Evolutionary conservation across 106 monocot genomes (phyloP), one percentile per base, ranked within the genome.

Genomic region (Xerophyta viscosa): DNA sequence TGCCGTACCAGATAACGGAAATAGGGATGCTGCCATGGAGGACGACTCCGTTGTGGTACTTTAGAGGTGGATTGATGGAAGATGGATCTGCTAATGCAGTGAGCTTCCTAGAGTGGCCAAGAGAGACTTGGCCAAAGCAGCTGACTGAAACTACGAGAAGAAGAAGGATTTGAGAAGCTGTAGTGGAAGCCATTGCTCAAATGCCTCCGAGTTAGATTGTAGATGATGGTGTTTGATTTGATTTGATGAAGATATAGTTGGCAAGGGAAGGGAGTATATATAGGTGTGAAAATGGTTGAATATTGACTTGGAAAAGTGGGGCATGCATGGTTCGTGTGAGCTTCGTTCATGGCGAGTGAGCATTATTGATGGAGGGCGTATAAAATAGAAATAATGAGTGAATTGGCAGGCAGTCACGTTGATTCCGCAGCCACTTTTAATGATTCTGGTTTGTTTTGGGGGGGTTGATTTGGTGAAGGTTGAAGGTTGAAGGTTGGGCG

Each of bases 1-100:
- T 41, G 27, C 80, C 80, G 25, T 80, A 75, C 80, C 71, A 81
- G 11, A 81, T n/a, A 47, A 81, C 36, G 13, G 74, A 62, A 18
- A 71, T 31, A 15, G 71, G 75, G 41, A 75, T 67, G 50, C 62
- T 36, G 3, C 70, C 80, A 22, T 58, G 58, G 11, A 75, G 70
- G 21, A 75, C 25, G 20, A 49, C 43, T 14, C 66, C 75, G 4
- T 62, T 27, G 62, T 81, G 75, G 80, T 71, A 75, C 11, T 19
- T 52, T 17, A 81, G 37, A 1, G 41, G 43, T 13, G 37, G n/a
- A n/a, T 39, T 9, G 74, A 27, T 11, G 33, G n/a, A 25, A 39
- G 66, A 44, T 3, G 62, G 15, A 4, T 52, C 31, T 43, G 33
- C 3, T 27, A 7, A 14, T 23, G 46, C 18, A 24, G 56, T 7